Conservation (phyloP, 768 basidiomycete genomes). For the Tylopilus cervinicoccineus region DNA sequence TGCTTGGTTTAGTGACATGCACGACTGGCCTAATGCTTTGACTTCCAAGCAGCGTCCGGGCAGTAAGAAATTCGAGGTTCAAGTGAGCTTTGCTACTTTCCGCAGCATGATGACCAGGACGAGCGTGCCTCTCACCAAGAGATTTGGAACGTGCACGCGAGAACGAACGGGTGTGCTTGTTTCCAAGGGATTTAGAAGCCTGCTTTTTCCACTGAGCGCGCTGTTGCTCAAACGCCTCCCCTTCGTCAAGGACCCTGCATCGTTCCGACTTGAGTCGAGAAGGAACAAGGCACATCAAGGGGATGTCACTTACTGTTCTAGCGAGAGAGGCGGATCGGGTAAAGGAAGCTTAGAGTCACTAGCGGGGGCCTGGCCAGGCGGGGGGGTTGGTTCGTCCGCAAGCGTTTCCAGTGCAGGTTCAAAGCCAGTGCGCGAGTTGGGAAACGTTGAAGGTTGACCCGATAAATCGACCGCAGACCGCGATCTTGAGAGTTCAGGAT, state of each 20-base stretch:
- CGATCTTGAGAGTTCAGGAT: conserved; percentile 15
- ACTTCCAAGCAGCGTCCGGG: conserved; percentile 61
- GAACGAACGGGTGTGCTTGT: conserved; percentile 56
- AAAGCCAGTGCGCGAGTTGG: conserved; percentile 2
- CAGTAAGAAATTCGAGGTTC: conserved; percentile 57
- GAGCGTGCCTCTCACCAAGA: conserved; percentile 20
- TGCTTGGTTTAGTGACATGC: conserved; percentile 19
- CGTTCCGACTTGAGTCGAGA: neutral
- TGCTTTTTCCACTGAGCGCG: conserved; percentile 64
- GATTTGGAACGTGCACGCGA: conserved; percentile 51
- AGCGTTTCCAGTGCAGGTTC: conserved; percentile 20
- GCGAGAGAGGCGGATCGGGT: conserved; percentile 56
- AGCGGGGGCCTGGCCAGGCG: neutral
- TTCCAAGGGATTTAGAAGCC: conserved; percentile 60
- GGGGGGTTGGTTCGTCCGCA: conserved; percentile 10
- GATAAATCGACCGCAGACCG: conserved; percentile 20
- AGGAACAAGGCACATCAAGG: neutral
- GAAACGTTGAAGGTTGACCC: conserved; percentile 6
- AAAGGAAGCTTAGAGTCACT: conserved; percentile 50
- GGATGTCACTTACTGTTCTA: conserved; percentile 37
- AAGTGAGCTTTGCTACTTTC: conserved; percentile 20
- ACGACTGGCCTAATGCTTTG: conserved; percentile 51
- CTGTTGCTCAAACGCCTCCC: conserved; percentile 55
- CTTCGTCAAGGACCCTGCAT: conserved; percentile 63
- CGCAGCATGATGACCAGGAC: conserved; percentile 12